Base-by-base conservation (phyloP, 371 early-diverging fungal species). In the Zancudomyces culisetae region DNA sequence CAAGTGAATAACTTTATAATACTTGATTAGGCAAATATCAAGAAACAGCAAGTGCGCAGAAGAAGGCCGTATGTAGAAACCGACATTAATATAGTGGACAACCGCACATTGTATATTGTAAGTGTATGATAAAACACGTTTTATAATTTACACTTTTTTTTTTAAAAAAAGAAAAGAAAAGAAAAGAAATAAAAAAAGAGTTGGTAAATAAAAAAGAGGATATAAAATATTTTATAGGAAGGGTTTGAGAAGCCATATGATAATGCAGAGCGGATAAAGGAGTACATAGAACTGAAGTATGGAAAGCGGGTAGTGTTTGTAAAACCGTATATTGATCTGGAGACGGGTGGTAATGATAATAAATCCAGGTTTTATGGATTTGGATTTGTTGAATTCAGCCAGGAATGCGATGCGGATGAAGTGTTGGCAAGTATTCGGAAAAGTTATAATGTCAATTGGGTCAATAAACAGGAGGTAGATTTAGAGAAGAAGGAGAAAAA, bases 161-260 rank as follows among this genome's bases (percentile, higher is more conserved):
- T 15, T 35, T 35, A 15, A 15, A 10, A 35, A 10, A 35, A 10
- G 15, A 35, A 35, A 35, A 15, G 6, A 15, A 6, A 15, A 35
- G 35, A 35, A 10, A 35, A 10, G 6, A 10, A 6, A 35, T 6
- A 15, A 10, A 35, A 15, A 35, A 35, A 35, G 10, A 35, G 15
- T 35, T 35, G 35, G 6, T 35, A 35, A 35, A 10, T 6, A 35
- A 35, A 35, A 35, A 10, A 6, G 6, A 35, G 15, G 18, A 10
- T 6, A 4, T 42, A 8, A 51, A 23, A 42, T 40, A 21, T 19
- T 23, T 12, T 49, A 8, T 51, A 51, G 51, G 51, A 51, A 45
- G 51, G 51, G 18, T 51, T 51, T 23, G 30, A 10, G 24, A 51
- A 51, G 29, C 51, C 51, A 51, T 51, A 51, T n/a, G n/a, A 6